Evolutionary conservation across 352 stramenopile genomes (phyloP), one percentile per base, ranked within the genome.

Genomic region (Phytopythium aichiense): DNA sequence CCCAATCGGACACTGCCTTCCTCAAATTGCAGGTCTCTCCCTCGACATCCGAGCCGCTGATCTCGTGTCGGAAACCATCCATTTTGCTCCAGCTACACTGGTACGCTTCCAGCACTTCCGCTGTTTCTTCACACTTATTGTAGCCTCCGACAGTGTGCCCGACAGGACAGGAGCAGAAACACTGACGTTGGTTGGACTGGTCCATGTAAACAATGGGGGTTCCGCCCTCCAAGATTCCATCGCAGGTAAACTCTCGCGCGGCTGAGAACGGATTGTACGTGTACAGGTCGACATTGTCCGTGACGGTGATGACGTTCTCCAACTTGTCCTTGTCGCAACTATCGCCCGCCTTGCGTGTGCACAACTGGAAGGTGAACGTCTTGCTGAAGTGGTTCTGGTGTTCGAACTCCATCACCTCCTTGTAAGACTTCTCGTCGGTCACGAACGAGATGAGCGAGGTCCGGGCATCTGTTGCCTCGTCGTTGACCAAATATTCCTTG

Each of bases 261-360:
- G 84, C 63, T 11, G 65, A 73, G 64, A 86, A 84, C 54, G 81
- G 79, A 35, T 87, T 87, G 71, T 86, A 89, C 68, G 84, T 69
- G 65, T 81, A 89, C 42, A 91, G 58, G 28, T 89, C 76, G 1
- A 75, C 67, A 0, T 45, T 52, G 12, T 82, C 59, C 7, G 50
- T 13, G 9, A 89, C 53, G 25, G 72, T 25, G 56, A 87, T 64
- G 51, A 61, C 75, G 33, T 80, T 74, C 25, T 71, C 56, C 38
- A 70, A 78, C 12, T 56, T 46, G 0, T 40, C 52, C 38, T 61
- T 53, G 28, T 52, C 22, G n/a, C 35, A 58, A 12, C 58, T 38
- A 33, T 51, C 65, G 58, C 60, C 68, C n/a, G 54, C 33, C 23
- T 66, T 60, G 1, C 13, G 16, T 1, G 64, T 61, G 51, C 72